These are phyloP conservation scores for Dipodascus geniculatus DNA, from an alignment of 805 yeast genomes.

Conservation along the genomic window DNA sequence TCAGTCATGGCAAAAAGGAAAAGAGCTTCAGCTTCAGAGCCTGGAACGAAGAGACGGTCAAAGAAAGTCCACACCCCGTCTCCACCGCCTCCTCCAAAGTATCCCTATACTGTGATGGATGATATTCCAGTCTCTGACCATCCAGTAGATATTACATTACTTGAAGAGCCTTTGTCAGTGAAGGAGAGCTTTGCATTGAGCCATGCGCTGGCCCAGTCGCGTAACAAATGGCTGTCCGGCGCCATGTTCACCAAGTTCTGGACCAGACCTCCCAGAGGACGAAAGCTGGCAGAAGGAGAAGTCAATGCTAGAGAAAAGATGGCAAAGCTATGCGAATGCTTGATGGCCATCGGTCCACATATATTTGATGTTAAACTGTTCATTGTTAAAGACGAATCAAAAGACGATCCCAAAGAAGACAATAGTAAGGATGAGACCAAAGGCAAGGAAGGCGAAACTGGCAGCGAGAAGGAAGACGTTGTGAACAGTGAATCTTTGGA, in stretches of 20 bases:
- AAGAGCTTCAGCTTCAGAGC: not conserved
- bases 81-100: not conserved
- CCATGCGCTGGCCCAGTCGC: slow-evolving; percentile 52
- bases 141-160: slow-evolving; percentile 49
- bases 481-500: no score
- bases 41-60: not conserved
- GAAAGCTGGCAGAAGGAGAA: slow-evolving; percentile 33
- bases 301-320: slow-evolving; percentile 69
- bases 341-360: slow-evolving; percentile 73
- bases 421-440: not conserved
- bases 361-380: slow-evolving; percentile 63
- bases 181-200: slow-evolving; percentile 47
- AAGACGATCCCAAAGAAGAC: slow-evolving; percentile 12
- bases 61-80: not conserved
- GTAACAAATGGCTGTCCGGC: slow-evolving; percentile 54
- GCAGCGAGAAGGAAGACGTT: slow-evolving; percentile 17
- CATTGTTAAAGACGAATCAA: slow-evolving; percentile 64
- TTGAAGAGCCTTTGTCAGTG: slow-evolving; percentile 55
- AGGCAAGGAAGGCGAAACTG: not conserved
- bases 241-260: slow-evolving; percentile 70
- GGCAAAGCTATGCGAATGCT: slow-evolving; percentile 77
- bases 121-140: slow-evolving; percentile 57
- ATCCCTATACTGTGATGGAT: slow-evolving; percentile 54
- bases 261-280: slow-evolving; percentile 56
- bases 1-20: not conserved